phyloP scores from a whole-genome alignment of 306 rosid genomes.

The Cyclanthera cordifolia region DNA sequence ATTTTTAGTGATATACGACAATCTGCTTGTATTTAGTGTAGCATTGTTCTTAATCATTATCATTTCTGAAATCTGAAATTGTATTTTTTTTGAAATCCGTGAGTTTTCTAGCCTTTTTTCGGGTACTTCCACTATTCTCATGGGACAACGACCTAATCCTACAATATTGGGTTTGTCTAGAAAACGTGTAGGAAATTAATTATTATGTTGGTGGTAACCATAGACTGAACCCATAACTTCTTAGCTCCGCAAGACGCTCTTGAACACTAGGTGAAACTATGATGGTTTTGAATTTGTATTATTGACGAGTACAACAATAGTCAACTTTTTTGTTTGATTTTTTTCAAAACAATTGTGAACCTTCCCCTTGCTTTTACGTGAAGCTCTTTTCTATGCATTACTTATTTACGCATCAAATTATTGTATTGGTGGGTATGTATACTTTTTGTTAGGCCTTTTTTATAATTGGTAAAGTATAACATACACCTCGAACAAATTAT shows the following conservation, averaged over 20 bases:
- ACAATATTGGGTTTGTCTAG: too few relatives aligned
- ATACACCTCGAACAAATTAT: not conserved
- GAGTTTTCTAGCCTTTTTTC: too few relatives aligned
- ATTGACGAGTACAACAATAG: not conserved
- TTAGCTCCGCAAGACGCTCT: too few relatives aligned
- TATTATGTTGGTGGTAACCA: too few relatives aligned
- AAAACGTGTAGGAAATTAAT: too few relatives aligned
- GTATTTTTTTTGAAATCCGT: not conserved
- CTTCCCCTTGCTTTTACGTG: not conserved
- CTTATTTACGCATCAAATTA: not conserved
- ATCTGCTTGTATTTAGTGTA: conserved; percentile 6
- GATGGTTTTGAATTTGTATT: too few relatives aligned
- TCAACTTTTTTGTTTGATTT: not conserved
- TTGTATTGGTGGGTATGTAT: not conserved
- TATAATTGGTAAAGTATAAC: not conserved
- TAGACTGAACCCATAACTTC: too few relatives aligned
- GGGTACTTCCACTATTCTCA: too few relatives aligned
- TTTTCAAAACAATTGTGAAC: not conserved
- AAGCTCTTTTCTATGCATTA: not conserved
- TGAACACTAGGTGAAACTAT: too few relatives aligned
- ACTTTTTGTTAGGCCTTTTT: not conserved
- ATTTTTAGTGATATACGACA: not conserved
- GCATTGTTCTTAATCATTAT: not conserved
- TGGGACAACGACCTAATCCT: too few relatives aligned
- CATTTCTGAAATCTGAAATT: not conserved